Percentiles rank a stretch among this genome's conserved stretches.
Evolutionary conservation across 495 filamentous ascomycete genomes (phyloP).

Genomic region (Rusavskia elegans): DNA sequence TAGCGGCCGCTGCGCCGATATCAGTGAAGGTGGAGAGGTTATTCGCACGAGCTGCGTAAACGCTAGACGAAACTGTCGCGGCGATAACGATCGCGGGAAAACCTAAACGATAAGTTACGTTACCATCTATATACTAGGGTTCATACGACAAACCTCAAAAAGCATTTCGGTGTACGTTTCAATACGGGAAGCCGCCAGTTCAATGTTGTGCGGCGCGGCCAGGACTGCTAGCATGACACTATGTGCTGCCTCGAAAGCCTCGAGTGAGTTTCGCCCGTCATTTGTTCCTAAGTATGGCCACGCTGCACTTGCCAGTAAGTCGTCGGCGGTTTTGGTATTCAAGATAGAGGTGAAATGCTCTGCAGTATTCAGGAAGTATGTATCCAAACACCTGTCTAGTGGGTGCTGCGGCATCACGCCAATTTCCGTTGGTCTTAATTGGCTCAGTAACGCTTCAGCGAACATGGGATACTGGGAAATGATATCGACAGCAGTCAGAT

Average conservation of each 20-base stretch:
- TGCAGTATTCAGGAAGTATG: constrained; percentile 81
- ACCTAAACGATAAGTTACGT: constrained; percentile 21
- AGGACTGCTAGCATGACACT: constrained; percentile 70
- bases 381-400: constrained; percentile 61
- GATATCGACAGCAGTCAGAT: constrained; percentile 77
- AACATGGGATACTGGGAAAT: constrained; percentile 57
- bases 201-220: constrained; percentile 59
- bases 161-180: constrained; percentile 79
- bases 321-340: constrained; percentile 46
- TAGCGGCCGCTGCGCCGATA: constrained; percentile 54
- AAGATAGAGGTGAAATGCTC: constrained; percentile 73
- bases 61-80: constrained; percentile 82
- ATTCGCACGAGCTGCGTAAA: constrained; percentile 82
- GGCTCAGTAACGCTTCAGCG: constrained; percentile 52
- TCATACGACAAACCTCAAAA: constrained; percentile 38
- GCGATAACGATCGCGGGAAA: constrained; percentile 71
- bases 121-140: neutral
- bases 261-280: constrained; percentile 43
- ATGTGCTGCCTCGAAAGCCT: constrained; percentile 88
- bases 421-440: constrained; percentile 39
- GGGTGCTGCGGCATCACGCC: constrained; percentile 58
- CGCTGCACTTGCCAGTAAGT: constrained; percentile 57
- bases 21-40: constrained; percentile 61
- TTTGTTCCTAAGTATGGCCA: constrained; percentile 60
- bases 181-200: constrained; percentile 53